phyloP scores from a whole-genome alignment of 1,284 basidiomycete genomes.

The Sphagnurus paluster region DNA sequence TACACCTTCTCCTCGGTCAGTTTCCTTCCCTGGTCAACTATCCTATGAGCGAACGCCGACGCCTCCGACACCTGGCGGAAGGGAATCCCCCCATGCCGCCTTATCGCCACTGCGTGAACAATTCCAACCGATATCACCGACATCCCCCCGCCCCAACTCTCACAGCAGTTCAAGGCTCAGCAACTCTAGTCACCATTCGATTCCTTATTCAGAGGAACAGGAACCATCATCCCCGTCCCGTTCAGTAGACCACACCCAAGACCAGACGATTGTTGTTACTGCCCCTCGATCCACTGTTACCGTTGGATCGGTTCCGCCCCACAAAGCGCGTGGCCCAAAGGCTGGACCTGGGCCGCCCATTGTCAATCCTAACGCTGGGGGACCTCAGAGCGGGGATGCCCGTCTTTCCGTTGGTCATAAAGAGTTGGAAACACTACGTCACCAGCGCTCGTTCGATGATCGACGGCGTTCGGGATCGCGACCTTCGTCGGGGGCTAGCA shows the following conservation, averaged over 20 bases:
- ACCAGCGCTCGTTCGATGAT: constrained; percentile 24
- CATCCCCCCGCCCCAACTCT: constrained; percentile 29
- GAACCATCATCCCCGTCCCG: constrained; percentile 24
- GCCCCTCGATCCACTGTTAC: constrained; percentile 24
- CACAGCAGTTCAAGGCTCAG: constrained; percentile 26
- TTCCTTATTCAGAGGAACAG: constrained; percentile 20
- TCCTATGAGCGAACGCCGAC: constrained; percentile 15
- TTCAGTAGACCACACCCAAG: constrained; percentile 27
- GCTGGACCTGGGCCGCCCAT: too few relatives aligned
- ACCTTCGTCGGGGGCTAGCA: constrained; percentile 16
- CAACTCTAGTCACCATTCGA: constrained; percentile 19
- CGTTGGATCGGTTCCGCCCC: constrained; percentile 20
- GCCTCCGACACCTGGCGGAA: constrained; percentile 20
- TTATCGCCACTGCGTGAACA: constrained; percentile 35
- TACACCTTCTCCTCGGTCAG: constrained; percentile 34
- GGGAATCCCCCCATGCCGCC: constrained; percentile 27
- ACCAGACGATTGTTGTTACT: constrained; percentile 38
- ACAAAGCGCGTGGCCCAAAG: constrained; percentile 16
- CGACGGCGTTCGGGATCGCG: constrained; percentile 15
- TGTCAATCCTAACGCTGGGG: constrained; percentile 17
- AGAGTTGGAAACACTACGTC: constrained; percentile 23
- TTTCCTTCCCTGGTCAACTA: constrained; percentile 23
- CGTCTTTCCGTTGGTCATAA: constrained; percentile 25
- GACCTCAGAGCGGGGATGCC: constrained; percentile 18
- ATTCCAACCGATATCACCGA: constrained; percentile 21